A percentile compares a stretch with the other conserved stretches of the same genome.
Conservation (phyloP, 2,329 filamentous ascomycete species). For the Orbilia javanica region DNA sequence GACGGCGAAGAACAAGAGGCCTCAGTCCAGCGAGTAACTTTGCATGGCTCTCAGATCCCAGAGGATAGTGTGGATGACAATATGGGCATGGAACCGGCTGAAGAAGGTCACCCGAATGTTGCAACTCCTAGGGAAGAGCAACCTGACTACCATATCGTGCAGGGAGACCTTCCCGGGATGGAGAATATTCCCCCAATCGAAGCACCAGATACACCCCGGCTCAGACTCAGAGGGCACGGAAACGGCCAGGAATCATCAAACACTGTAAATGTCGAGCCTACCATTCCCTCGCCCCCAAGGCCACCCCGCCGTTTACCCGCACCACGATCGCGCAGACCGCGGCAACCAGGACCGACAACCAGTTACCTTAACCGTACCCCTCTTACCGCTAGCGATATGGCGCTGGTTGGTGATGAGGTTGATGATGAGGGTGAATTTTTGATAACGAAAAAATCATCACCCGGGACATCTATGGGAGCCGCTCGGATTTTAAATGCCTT, state of each 20-base stretch:
- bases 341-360: neutral
- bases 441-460: neutral
- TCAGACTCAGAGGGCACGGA: neutral
- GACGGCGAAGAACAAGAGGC: neutral
- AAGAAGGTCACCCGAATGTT: neutral
- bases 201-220: neutral
- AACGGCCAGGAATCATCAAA: neutral
- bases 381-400: slow-evolving; percentile 14
- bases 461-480: slow-evolving; percentile 1
- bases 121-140: neutral
- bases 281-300: neutral
- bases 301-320: neutral
- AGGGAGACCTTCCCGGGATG: neutral
- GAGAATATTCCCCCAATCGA: neutral
- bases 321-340: neutral
- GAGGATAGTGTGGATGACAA: neutral
- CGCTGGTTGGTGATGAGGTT: neutral
- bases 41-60: too few relatives aligned
- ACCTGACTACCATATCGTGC: neutral
- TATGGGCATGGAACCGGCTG: neutral
- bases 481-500: slow-evolving; percentile 16
- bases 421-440: neutral
- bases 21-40: too few relatives aligned
- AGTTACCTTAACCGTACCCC: neutral
- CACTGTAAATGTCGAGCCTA: neutral